Evolutionary conservation across 352 stramenopile genomes (phyloP).

Genomic region (Pilasporangium apinafurcum): DNA sequence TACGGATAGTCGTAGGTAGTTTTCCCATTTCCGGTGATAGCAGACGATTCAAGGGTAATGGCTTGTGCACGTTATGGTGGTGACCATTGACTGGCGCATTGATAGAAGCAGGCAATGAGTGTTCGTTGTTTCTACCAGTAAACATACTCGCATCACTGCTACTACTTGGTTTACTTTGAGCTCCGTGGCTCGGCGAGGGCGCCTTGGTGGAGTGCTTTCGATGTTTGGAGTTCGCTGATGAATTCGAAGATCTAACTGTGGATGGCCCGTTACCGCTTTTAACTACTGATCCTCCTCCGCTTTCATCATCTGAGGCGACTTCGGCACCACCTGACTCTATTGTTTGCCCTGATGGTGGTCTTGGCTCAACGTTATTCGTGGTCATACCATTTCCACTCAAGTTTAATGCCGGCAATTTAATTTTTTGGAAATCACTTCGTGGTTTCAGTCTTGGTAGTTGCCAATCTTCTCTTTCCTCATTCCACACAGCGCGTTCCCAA

Average conservation of each 20-base stretch:
- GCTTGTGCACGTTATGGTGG: background rate
- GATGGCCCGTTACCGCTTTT: conserved; percentile 10
- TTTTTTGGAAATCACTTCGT: conserved; percentile 74
- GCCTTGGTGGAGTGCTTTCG: conserved; percentile 7
- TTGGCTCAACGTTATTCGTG: background rate
- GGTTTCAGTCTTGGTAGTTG: conserved; percentile 66
- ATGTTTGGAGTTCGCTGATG: conserved; percentile 24
- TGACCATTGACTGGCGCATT: background rate
- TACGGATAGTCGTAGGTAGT: conserved; percentile 26
- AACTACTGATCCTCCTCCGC: conserved; percentile 1
- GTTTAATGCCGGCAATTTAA: conserved; percentile 55
- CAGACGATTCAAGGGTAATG: conserved; percentile 13
- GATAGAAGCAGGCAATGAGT: background rate
- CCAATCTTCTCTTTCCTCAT: conserved; percentile 78
- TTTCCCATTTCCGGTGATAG: conserved; percentile 17
- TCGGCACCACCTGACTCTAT: conserved; percentile 52
- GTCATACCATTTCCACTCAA: conserved; percentile 9
- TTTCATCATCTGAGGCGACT: conserved; percentile 51
- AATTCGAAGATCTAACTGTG: conserved; percentile 22
- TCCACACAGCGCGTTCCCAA: conserved; percentile 82
- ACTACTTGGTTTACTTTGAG: conserved; percentile 15
- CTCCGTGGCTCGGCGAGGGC: background rate
- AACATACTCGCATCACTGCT: conserved; percentile 14
- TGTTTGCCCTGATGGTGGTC: background rate
- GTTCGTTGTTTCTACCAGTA: conserved; percentile 1